Base-by-base conservation (phyloP, 352 stramenopile species). In the Phytophthora parvispora region DNA sequence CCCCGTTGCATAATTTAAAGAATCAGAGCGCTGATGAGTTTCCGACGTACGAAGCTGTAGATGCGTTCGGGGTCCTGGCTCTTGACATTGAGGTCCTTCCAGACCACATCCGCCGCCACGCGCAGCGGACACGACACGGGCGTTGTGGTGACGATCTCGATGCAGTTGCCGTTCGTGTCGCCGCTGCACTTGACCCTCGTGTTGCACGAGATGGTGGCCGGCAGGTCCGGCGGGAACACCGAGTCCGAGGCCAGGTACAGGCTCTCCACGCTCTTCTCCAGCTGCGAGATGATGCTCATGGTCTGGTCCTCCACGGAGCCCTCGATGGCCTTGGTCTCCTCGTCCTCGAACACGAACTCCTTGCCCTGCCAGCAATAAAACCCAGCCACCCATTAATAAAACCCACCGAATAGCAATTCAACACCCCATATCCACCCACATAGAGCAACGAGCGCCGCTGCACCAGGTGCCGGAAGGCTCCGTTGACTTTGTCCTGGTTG, bases 401-500 rank as follows among this genome's bases (percentile, higher is more conserved):
- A 49, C n/a, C 28, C 57, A 71, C 27, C 47, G 7, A 54, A 34
- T 29, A 64, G 42, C 9, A 48, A 34, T 13, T n/a, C n/a, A n/a
- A n/a, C n/a, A n/a, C n/a, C n/a, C n/a, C 28, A 32, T 36, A 50
- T 50, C 28, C 13, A 65, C 68, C 4, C 50, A 80, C 67, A 48
- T 67, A 69, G n/a, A 77, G 60, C 45, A 80, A 47, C 9, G 58
- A 69, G 9, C 73, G 58, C 6, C 67, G 63, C 32, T 78, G 67
- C 10, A 75, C 59, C 6, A 80, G 43, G 38, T 79, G 64, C 6
- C 74, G 64, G 16, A 79, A 69, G 4, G 62, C 27, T 4, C 45
- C 64, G 42, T 77, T 75, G 20, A 82, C 49, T 65, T 80, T 80
- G 24, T 56, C 34, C 43, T 82, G 75, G 25, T 73, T 74, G 16